phyloP scores from a whole-genome alignment of 2,329 filamentous ascomycete species.

The Sporothrix variecibatus region DNA sequence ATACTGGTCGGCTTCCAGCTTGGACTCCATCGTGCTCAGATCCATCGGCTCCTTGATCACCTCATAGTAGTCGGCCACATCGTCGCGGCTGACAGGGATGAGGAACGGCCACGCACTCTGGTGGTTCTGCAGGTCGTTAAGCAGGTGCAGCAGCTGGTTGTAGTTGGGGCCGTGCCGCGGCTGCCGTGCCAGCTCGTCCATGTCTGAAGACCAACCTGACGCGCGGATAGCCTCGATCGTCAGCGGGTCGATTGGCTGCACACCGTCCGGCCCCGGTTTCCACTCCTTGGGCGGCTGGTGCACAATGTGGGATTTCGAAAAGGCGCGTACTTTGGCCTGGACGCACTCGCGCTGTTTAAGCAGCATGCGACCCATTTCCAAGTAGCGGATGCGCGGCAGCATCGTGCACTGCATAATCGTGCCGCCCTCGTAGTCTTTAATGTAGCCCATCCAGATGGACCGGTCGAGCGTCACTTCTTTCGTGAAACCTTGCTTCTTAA shows the following conservation, averaged over 20 bases:
- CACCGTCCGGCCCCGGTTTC: constrained; percentile 56
- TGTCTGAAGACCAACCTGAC: constrained; percentile 93
- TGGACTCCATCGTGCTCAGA: constrained; percentile 90
- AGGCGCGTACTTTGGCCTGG: constrained; percentile 89
- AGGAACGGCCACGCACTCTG: constrained; percentile 92
- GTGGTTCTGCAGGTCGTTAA: constrained; percentile 95
- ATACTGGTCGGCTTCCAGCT: constrained; percentile 92
- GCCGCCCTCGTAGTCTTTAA: constrained; percentile 98
- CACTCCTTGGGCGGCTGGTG: constrained; percentile 85
- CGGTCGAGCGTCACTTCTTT: constrained; percentile 95
- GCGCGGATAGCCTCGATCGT: constrained; percentile 84
- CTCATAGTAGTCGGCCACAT: constrained; percentile 98
- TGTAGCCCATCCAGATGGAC: constrained; percentile 97
- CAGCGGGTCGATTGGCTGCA: constrained; percentile 77
- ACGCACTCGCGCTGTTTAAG: constrained; percentile 97
- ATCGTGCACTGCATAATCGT: constrained; percentile 99
- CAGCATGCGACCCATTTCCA: constrained; percentile 90
- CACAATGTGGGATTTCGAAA: constrained; percentile 83
- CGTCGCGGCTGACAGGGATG: constrained; percentile 89
- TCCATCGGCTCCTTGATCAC: constrained; percentile 99
- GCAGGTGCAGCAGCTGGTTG: constrained; percentile 86
- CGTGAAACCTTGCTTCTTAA: constrained; percentile 98
- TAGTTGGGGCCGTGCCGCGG: constrained; percentile 96
- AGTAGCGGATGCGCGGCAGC: constrained; percentile 91
- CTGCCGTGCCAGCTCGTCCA: constrained; percentile 94